Percentiles rank a stretch among this genome's conserved stretches.
phyloP scores from a whole-genome alignment of 306 rosid genomes.

The Bauhinia variegata region DNA sequence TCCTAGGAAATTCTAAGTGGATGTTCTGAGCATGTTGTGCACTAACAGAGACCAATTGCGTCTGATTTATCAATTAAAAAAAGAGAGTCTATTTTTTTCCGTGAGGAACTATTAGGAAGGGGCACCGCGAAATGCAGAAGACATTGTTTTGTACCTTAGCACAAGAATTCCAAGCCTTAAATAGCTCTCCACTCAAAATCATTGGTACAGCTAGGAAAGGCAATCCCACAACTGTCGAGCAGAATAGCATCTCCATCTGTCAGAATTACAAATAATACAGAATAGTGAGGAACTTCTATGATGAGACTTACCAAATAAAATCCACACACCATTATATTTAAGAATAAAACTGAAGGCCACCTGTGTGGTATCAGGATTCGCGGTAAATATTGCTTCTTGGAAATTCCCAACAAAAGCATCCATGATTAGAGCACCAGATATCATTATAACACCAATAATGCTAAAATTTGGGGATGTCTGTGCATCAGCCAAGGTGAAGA shows the following conservation, averaged over 20 bases:
- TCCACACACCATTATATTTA: neutral
- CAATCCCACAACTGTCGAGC: constrained; percentile 66
- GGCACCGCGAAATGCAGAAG: neutral
- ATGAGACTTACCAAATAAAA: neutral
- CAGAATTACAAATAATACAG: neutral
- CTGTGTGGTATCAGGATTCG: constrained; percentile 66
- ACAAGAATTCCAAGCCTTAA: constrained; percentile 68
- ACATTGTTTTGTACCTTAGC: constrained; percentile 44
- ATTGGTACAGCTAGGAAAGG: constrained; percentile 60
- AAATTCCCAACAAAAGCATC: constrained; percentile 68
- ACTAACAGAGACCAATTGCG: neutral
- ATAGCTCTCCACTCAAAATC: constrained; percentile 66
- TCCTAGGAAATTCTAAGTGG: neutral
- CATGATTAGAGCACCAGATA: constrained; percentile 62
- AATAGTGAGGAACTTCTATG: too few relatives aligned
- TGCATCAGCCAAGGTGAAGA: constrained; percentile 73
- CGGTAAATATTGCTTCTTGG: constrained; percentile 68
- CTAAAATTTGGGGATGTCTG: constrained; percentile 64
- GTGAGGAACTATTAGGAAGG: neutral
- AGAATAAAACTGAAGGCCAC: constrained; percentile 21
- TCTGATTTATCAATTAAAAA: neutral
- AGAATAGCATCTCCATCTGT: constrained; percentile 72
- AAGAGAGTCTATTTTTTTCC: too few relatives aligned
- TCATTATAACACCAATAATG: constrained; percentile 58
- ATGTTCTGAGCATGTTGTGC: neutral